Percentiles rank a stretch among this genome's conserved stretches.
phyloP scores from a whole-genome alignment of 1,284 basidiomycete species.

The Irpex sp. region DNA sequence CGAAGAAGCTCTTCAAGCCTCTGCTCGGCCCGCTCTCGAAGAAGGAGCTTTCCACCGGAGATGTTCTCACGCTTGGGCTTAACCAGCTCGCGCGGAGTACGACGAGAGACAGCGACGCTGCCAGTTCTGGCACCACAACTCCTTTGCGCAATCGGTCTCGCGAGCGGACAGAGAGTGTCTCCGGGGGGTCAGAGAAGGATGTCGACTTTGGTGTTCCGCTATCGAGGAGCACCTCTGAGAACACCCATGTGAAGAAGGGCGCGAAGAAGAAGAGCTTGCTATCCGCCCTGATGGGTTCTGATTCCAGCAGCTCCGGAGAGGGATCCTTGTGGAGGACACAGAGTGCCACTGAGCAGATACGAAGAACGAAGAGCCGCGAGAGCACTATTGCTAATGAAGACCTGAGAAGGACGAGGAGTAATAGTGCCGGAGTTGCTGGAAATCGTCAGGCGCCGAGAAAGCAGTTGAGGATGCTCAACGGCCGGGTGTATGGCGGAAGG shows the following conservation, averaged over 20 bases:
- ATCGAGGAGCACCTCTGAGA: slow-evolving; percentile 7
- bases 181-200: slow-evolving; percentile 4
- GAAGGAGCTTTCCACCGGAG: slow-evolving; percentile 17
- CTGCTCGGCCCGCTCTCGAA: slow-evolving; percentile 18
- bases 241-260: slow-evolving; percentile 3
- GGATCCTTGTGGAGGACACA: slow-evolving; percentile 12
- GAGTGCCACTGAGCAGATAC: slow-evolving; percentile 15
- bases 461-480: slow-evolving; percentile 63
- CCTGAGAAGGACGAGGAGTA: slow-evolving; percentile 10
- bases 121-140: slow-evolving; percentile 6
- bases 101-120: slow-evolving; percentile 6
- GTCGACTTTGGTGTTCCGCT: slow-evolving; percentile 10
- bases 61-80: slow-evolving; percentile 13
- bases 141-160: slow-evolving; percentile 7
- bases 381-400: slow-evolving; percentile 1
- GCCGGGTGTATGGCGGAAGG: slow-evolving; percentile 68
- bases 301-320: slow-evolving; percentile 4
- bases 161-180: slow-evolving; percentile 7
- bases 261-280: slow-evolving; percentile 5
- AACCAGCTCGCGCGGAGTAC: slow-evolving; percentile 4
- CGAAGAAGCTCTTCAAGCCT: slow-evolving; percentile 24
- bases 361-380: slow-evolving; percentile 17
- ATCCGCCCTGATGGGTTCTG: slow-evolving; percentile 2
- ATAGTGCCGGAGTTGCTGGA: slow-evolving; percentile 5
- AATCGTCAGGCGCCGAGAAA: slow-evolving; percentile 12